These are phyloP conservation scores for Arabidopsis arenosa DNA, from an alignment of 345 rosid genomes.

Conservation along the genomic window DNA sequence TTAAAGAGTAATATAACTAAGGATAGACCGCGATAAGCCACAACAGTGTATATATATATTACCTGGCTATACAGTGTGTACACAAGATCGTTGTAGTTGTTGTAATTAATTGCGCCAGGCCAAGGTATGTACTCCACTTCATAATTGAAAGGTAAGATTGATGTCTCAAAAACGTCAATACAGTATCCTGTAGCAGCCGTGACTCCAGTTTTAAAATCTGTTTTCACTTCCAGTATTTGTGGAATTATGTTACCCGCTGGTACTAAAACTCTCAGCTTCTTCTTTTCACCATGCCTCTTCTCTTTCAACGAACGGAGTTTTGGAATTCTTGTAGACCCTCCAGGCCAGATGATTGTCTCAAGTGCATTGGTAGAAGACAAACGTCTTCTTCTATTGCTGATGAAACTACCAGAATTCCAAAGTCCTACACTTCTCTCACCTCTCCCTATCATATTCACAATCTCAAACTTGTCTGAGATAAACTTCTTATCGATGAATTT, in stretches of 20 bases:
- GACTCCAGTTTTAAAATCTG: constrained; percentile 21
- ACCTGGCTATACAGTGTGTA: constrained; percentile 43
- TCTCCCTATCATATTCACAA: constrained; percentile 42
- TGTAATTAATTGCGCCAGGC: constrained; percentile 31
- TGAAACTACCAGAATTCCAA: constrained; percentile 32
- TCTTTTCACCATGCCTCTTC: background rate
- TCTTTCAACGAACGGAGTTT: background rate
- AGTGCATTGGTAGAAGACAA: constrained; percentile 22
- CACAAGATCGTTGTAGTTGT: constrained; percentile 29
- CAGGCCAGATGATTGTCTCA: constrained; percentile 48
- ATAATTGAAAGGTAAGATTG: constrained; percentile 29
- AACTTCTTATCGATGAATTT: constrained; percentile 23
- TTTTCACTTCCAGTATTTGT: constrained; percentile 22
- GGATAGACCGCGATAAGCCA: background rate
- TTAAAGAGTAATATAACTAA: background rate
- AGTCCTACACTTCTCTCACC: constrained; percentile 41
- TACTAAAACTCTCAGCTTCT: constrained; percentile 40
- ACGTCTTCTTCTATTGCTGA: background rate
- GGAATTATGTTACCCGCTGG: constrained; percentile 19
- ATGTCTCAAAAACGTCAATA: constrained; percentile 46
- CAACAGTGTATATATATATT: constrained; percentile 4
- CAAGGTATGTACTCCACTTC: constrained; percentile 44
- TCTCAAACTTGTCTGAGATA: constrained; percentile 32
- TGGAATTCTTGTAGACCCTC: constrained; percentile 39
- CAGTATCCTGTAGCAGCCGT: constrained; percentile 42